These are phyloP conservation scores for Fusarium fujikuroi DNA, from an alignment of 2,329 filamentous ascomycete genomes.

Conservation along the genomic window DNA sequence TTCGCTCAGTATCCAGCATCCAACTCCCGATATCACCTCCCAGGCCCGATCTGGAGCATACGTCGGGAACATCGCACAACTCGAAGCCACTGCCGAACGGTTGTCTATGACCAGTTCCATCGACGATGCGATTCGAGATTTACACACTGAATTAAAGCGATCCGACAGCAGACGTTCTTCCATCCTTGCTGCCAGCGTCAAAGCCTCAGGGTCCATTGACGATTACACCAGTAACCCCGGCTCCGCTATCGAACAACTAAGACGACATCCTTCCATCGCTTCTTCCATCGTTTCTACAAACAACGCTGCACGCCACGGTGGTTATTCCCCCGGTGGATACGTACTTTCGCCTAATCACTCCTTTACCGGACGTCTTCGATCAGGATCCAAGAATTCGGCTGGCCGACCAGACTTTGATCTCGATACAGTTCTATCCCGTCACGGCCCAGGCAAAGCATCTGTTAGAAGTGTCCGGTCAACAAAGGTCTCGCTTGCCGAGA, in stretches of 20 bases:
- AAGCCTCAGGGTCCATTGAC: constrained; percentile 49
- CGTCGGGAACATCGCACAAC: constrained; percentile 74
- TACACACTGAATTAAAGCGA: constrained; percentile 77
- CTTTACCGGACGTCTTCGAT: constrained; percentile 65
- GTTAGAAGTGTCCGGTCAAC: constrained; percentile 61
- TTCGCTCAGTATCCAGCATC: constrained; percentile 63
- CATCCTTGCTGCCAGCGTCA: constrained; percentile 61
- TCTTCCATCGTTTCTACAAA: constrained; percentile 78
- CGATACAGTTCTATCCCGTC: constrained; percentile 56
- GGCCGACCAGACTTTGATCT: constrained; percentile 55
- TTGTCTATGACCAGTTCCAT: constrained; percentile 80
- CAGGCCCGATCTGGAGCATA: constrained; percentile 68
- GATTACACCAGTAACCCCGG: constrained; percentile 42
- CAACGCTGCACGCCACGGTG: constrained; percentile 72
- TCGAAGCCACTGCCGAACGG: constrained; percentile 80
- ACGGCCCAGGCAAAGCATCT: constrained; percentile 66
- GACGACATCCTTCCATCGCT: constrained; percentile 60
- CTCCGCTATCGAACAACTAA: constrained; percentile 45
- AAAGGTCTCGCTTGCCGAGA: constrained; percentile 65
- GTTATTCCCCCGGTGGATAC: constrained; percentile 75
- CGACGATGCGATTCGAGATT: constrained; percentile 78
- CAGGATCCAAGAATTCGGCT: constrained; percentile 63
- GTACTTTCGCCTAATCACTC: constrained; percentile 75
- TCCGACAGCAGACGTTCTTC: constrained; percentile 75
- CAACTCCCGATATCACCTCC: constrained; percentile 68